Percentiles rank a stretch among this genome's conserved stretches.
Conservation (phyloP, 202 grass and related monocot species). For the Zoysia matrella region DNA sequence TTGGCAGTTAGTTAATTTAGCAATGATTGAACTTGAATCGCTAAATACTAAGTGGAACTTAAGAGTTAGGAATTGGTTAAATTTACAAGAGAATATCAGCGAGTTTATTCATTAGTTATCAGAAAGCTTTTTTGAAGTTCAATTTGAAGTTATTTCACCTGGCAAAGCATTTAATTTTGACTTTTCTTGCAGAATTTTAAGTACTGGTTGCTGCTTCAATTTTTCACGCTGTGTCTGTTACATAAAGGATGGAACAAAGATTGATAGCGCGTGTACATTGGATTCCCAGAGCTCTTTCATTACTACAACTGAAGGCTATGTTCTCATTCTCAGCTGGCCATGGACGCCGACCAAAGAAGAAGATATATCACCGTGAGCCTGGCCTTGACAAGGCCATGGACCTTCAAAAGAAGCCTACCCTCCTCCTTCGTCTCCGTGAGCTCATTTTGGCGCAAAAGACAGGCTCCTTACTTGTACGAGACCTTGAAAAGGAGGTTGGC, state of each 20-base stretch:
- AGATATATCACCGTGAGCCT: no score
- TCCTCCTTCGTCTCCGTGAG: slow-evolving; percentile 65
- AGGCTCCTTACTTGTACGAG: slow-evolving; percentile 63
- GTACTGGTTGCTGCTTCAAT: no score
- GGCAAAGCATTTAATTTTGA: no score
- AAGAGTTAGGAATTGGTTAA: no score
- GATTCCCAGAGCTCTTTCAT: not conserved
- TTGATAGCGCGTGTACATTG: not conserved
- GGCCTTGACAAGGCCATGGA: slow-evolving; percentile 32
- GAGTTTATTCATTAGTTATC: no score
- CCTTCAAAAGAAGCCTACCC: slow-evolving; percentile 80
- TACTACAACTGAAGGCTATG: slow-evolving; percentile 48
- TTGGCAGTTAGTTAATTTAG: no score
- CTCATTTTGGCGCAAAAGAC: slow-evolving; percentile 61
- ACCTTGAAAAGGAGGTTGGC: slow-evolving; percentile 88
- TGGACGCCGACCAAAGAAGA: no score
- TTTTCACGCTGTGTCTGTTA: not conserved
- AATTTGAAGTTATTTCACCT: not conserved
- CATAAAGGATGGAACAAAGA: slow-evolving; percentile 32
- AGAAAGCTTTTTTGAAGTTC: not conserved
- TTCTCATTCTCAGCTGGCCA: slow-evolving; percentile 54
- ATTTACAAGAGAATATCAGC: no score
- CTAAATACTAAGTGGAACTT: no score
- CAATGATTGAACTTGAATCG: no score
- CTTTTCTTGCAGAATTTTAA: no score